Base-by-base conservation (phyloP, 1,284 basidiomycete genomes). In the Neonothopanus nambi region DNA sequence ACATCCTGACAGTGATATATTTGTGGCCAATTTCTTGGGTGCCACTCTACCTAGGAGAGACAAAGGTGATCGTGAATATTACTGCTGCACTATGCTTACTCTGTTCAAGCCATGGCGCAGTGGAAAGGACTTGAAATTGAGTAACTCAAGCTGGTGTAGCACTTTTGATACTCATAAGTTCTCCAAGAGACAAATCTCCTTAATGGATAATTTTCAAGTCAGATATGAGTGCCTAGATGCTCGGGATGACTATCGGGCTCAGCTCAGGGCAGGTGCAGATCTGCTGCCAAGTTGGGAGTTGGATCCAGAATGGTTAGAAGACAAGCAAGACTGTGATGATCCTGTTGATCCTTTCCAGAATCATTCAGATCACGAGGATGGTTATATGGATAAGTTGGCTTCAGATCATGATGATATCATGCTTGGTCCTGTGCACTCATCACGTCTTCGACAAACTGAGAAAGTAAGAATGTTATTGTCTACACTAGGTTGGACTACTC, bases 381-480 rank as follows among this genome's bases (percentile, higher is more conserved):
- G n/a, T n/a, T n/a, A n/a, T n/a, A n/a, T n/a, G n/a, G n/a, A n/a
- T n/a, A n/a, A n/a, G n/a, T n/a, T n/a, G n/a, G n/a, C n/a, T n/a
- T n/a, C n/a, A n/a, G n/a, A n/a, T n/a, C n/a, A n/a, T n/a, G n/a
- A n/a, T n/a, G n/a, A n/a, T n/a, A n/a, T n/a, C n/a, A n/a, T n/a
- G n/a, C 26, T 28, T 28, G 11, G 51, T 37, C 67, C 67, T 54
- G 64, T 66, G 33, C 66, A n/a, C n/a, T n/a, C n/a, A n/a, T n/a
- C 26, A 5, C 11, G 11, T 5, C 5, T 28, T 11, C 5, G 11
- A 28, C 26, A n/a, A n/a, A n/a, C n/a, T 5, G 26, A 28, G 11
- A 28, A 28, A 5, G 26, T 28, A 5, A 5, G 26, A 5, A 5
- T 5, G 11, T 11, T 28, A 28, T 11, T 28, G 26, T 5, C 26